Base-by-base conservation (phyloP, 179 eudicot genomes). In the Silene vulgaris region DNA sequence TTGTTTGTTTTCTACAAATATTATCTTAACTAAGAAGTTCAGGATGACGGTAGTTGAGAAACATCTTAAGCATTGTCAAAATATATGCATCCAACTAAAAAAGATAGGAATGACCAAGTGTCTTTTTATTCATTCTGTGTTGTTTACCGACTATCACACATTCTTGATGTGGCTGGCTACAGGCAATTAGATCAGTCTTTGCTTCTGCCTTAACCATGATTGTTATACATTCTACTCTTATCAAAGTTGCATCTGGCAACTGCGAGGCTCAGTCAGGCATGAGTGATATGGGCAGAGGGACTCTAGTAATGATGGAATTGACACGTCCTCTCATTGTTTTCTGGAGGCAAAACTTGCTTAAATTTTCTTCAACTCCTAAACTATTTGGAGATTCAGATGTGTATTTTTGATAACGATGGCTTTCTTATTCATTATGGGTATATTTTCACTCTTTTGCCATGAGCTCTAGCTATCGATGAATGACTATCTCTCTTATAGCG, bases 211-310 rank as follows among this genome's bases (percentile, higher is more conserved):
- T 7, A 37, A 67, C 23, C 54, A 37, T 40, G 54, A 67, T 67
- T 35, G 23, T 37, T 37, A 32, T n/a, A 8, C 20, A 32, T 35
- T 35, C 11, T 2, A 21, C 71, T n/a, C 13, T 66, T 66, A 66
- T 35, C n/a, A 12, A 66, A 66, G 71, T 20, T 66, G 37, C 35
- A 62, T 62, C 66, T 9, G 6, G 66, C 66, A 9, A 62, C 32
- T 5, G 7, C 8, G 16, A 62, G 66, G 12, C 64, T 2, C 40
- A 65, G 30, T 29, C 1, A 13, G n/a, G 30, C 5, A 29, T 28
- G 69, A 65, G 37, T 23, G 30, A 23, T 23, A 61, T 61, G 29
- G 65, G 29, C 11, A 61, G 8, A 37, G 3, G 9, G 65, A 61
- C 65, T 21, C 29, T 61, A 8, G 65, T 61, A 21, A 20, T 37